Base-by-base conservation (phyloP, 805 yeast species). In the Hemisphaericaspora nanyangensis region DNA sequence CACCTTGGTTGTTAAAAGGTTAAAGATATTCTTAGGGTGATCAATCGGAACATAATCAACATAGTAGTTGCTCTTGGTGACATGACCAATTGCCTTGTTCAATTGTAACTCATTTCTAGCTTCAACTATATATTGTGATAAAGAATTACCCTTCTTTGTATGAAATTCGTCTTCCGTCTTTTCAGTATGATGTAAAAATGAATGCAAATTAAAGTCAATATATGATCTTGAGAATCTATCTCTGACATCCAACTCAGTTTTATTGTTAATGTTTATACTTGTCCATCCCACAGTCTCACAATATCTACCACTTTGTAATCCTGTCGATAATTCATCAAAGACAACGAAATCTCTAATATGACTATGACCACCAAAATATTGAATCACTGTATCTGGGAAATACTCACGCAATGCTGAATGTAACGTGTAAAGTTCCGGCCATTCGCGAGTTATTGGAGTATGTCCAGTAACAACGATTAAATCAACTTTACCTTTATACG, bases 211-310 rank as follows among this genome's bases (percentile, higher is more conserved):
- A 67, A 89, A 89, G 56, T 90, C 98, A 43, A 90, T 76, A 60
- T 91, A 90, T 17, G 81, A 70, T 52, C 98, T 72, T 28, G 61
- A 71, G 55, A 52, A 76, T 35, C 55, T 47, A 10, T 45, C 36
- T 24, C 31, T 37, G 10, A 26, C 12, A 36, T 47, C 46, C 6
- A 45, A 42, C 3, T 44, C 41, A 25, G 42, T 33, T 33, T 53
- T 40, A 1, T 48, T 35, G 31, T 63, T 44, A 20, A 58, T 37
- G 43, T 72, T 66, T 17, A 88, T 63, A 18, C 95, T 78, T 10
- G 84, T 60, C 74, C 89, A 91, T 0, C 98, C 98, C n/a, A 85
- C 75, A 0, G 98, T 91, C 56, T 91, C 98, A 54, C 95, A 78
- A 56, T 85, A 91, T 35, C 96, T 69, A 0, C 98, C 98, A 55